A percentile compares a stretch with the other conserved stretches of the same genome.
phyloP scores from a whole-genome alignment of 2,329 filamentous ascomycete genomes.

The Pseudopithomyces chartarum region DNA sequence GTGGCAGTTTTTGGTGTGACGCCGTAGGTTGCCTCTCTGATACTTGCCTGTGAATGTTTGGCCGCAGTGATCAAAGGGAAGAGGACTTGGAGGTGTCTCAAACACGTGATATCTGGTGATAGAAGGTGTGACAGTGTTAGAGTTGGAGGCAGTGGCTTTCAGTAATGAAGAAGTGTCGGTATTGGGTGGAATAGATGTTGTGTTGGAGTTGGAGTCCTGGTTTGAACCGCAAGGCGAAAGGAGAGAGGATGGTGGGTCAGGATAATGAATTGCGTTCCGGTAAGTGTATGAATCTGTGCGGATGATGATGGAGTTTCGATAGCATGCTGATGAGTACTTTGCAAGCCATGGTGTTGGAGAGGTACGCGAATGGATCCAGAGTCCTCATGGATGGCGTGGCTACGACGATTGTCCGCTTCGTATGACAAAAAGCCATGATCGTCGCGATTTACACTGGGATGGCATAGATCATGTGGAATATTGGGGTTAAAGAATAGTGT shows the following conservation, averaged over 20 bases:
- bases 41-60: constrained; percentile 2
- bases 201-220: not conserved
- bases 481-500: no score
- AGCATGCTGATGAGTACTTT: not conserved
- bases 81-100: not conserved
- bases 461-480: no score
- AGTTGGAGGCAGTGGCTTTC: not conserved
- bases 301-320: not conserved
- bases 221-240: not conserved
- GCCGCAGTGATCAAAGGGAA: not conserved
- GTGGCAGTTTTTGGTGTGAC: constrained; percentile 8
- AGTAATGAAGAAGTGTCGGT: not conserved
- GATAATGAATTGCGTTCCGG: not conserved
- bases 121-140: no score
- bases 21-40: constrained; percentile 13
- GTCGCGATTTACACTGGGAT: no score
- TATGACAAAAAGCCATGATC: no score
- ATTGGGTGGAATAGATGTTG: not conserved
- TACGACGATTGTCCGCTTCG: not conserved
- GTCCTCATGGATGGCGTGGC: not conserved
- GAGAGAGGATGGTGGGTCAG: not conserved
- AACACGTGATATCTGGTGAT: not conserved
- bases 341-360: not conserved
- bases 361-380: not conserved
- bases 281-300: not conserved